Evolutionary conservation across 2,329 filamentous ascomycete species (phyloP), one percentile per base, ranked within the genome.

Genomic region (Microsporum audouinii): DNA sequence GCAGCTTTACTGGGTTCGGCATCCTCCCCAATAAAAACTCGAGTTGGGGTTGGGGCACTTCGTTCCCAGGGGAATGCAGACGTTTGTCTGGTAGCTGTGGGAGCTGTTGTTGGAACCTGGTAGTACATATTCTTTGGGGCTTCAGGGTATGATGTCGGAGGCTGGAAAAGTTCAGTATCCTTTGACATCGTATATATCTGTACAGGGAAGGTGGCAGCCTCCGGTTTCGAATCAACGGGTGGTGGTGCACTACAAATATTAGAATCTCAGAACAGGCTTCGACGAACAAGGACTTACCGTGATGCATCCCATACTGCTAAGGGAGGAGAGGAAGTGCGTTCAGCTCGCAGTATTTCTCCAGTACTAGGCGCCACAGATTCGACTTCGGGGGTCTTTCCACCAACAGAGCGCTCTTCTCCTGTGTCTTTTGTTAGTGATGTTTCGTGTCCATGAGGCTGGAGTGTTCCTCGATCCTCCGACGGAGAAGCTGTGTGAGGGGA

Each of bases 41-140:
- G 75, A 5, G 82, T 83, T 7, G 84, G 76, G 67, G 79, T 83
- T 10, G 86, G 80, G 63, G 82, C 83, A 62, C 85, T 77, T 47
- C 74, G 76, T 73, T 99, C 94, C 94, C 94, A 99, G 0, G 94
- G 94, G 72, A 99, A 99, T 57, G 97, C 86, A 2, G 85, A 81
- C 56, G 82, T 80, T 12, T 85, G 82, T 63, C 77, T 82, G 65
- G 85, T 78, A 49, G 80, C 77, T 56, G 83, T 80, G 36, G 84
- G 83, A 61, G 84, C 73, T 38, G 70, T 72, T 43, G 67, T 71
- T 3, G 91, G 91, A 39, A 95, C 82, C 68, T 92, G 79, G 71
- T 94, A 96, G 81, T 87, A 94, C 89, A 96, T 91, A 69, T 91
- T 83, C 72, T 82, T 88, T 0, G 91, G 90, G 17, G 90, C 89